phyloP scores from a whole-genome alignment of 2,329 filamentous ascomycete genomes.

The Zelopaecilomyces penicillatus region DNA sequence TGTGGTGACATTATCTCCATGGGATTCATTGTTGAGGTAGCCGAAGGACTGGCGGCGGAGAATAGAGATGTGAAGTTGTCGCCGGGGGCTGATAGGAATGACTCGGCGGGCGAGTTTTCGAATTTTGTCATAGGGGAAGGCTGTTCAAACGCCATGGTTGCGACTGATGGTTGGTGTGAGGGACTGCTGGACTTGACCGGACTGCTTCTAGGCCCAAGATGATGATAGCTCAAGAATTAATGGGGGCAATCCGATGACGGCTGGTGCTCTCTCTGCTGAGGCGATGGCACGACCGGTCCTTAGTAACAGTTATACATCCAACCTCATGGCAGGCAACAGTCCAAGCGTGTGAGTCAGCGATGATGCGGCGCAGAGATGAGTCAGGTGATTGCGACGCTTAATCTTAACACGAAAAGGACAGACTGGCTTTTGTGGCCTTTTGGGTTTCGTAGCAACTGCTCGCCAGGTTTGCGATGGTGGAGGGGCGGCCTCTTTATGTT shows the following conservation, averaged over 20 bases:
- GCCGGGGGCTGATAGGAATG: slow-evolving; percentile 42
- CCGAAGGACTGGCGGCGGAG: slow-evolving; percentile 22
- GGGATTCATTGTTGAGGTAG: slow-evolving; percentile 31
- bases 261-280: neutral
- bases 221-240: neutral
- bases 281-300: slow-evolving; percentile 8
- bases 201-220: slow-evolving; percentile 1
- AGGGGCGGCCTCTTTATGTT: slow-evolving; percentile 26
- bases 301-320: slow-evolving; percentile 9
- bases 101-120: slow-evolving; percentile 47
- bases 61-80: slow-evolving; percentile 44
- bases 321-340: slow-evolving; percentile 17
- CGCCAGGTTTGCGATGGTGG: slow-evolving; percentile 10
- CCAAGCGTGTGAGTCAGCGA: slow-evolving; percentile 15
- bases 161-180: neutral
- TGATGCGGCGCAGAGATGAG: slow-evolving; percentile 11
- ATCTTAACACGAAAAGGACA: slow-evolving; percentile 18
- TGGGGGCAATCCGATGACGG: no score
- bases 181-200: slow-evolving; percentile 1
- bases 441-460: slow-evolving; percentile 2
- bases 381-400: slow-evolving; percentile 11
- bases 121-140: slow-evolving; percentile 40
- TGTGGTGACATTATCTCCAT: slow-evolving; percentile 43
- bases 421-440: slow-evolving; percentile 15
- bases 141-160: slow-evolving; percentile 32